A percentile compares a stretch with the other conserved stretches of the same genome.
phyloP scores from a whole-genome alignment of 306 rosid species.

The Castanea crenata region DNA sequence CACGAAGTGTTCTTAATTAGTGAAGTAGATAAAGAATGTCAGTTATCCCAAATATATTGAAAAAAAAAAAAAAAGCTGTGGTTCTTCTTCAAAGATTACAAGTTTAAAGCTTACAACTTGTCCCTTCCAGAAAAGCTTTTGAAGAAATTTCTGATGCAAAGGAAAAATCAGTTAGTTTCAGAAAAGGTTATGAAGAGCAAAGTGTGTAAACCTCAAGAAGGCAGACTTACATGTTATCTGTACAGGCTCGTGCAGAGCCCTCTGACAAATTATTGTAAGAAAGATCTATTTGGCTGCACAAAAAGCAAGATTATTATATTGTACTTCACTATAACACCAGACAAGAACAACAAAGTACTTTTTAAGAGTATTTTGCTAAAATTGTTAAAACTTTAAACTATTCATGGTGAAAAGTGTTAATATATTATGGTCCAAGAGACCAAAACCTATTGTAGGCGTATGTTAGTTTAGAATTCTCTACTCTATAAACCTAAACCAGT shows the following conservation, averaged over 20 bases:
- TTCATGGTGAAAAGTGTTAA: conserved; percentile 16
- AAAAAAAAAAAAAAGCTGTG: neutral
- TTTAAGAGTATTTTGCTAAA: too few relatives aligned
- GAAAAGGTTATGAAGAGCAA: neutral
- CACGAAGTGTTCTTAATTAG: neutral
- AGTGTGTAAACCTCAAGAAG: neutral
- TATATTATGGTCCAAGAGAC: neutral
- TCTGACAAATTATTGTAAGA: conserved; percentile 23
- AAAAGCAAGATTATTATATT: neutral
- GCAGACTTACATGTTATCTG: conserved; percentile 1
- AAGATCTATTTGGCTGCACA: conserved; percentile 10
- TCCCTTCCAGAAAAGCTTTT: conserved; percentile 7
- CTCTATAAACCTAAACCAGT: too few relatives aligned
- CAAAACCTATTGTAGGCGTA: too few relatives aligned
- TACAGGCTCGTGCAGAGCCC: neutral
- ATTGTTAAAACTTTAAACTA: neutral
- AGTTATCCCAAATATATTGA: neutral
- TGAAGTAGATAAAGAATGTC: neutral
- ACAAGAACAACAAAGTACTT: too few relatives aligned
- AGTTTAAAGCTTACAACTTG: conserved; percentile 17
- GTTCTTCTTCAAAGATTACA: neutral
- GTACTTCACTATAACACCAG: too few relatives aligned
- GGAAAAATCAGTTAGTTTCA: neutral
- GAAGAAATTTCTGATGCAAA: conserved; percentile 20
- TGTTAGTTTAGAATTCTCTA: too few relatives aligned